phyloP scores from a whole-genome alignment of 2,329 filamentous ascomycete genomes.

The Botryotinia calthae region DNA sequence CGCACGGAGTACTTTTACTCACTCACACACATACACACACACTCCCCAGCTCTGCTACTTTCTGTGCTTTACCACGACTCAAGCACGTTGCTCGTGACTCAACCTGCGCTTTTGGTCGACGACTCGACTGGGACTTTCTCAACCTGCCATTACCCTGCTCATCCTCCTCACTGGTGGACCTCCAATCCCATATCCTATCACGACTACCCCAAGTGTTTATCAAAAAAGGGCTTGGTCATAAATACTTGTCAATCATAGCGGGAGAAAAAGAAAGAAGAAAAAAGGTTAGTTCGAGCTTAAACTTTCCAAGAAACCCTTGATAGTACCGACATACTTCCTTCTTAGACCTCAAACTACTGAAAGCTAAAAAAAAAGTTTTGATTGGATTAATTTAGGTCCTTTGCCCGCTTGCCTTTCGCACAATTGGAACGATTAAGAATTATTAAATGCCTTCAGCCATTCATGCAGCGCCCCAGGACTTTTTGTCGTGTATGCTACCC shows the following conservation, averaged over 20 bases:
- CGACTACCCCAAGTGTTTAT: background rate
- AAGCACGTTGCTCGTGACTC: background rate
- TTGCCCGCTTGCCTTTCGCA: background rate
- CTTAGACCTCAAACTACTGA: conserved; percentile 1
- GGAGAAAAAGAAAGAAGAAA: background rate
- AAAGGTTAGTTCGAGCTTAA: conserved; percentile 2
- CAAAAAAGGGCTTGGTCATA: background rate
- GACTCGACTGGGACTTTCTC: background rate
- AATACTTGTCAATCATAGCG: background rate
- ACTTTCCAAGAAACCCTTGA: background rate
- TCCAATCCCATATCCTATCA: background rate
- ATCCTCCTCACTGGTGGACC: background rate
- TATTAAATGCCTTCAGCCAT: conserved; percentile 22
- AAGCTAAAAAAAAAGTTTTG: background rate
- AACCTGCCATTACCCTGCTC: background rate
- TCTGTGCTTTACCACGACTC: background rate
- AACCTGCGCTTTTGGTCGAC: background rate
- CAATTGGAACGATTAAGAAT: background rate
- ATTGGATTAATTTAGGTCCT: conserved; percentile 1
- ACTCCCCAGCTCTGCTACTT: background rate
- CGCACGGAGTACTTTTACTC: background rate
- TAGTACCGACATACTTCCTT: conserved; percentile 14
- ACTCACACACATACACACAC: background rate
- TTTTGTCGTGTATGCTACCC: conserved; percentile 18
- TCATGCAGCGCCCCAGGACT: conserved; percentile 15